These are phyloP conservation scores for Solanum etuberosum DNA, from an alignment of 257 asterid genomes.

Conservation along the genomic window DNA sequence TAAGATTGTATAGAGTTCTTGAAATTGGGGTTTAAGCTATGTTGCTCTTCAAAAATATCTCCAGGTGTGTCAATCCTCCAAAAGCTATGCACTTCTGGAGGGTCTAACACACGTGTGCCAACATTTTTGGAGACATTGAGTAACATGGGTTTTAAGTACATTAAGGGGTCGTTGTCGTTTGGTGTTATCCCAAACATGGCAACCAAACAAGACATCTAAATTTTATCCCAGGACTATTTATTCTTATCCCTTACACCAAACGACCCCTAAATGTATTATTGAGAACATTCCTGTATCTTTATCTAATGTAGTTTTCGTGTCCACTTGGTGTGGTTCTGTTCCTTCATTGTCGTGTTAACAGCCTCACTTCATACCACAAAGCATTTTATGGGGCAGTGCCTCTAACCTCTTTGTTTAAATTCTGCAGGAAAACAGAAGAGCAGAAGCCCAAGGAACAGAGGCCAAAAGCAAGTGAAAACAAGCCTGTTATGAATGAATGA, in stretches of 20 bases:
- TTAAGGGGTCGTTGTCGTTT: background rate
- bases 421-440: constrained; percentile 83
- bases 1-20: background rate
- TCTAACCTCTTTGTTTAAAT: background rate
- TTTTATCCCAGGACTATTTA: background rate
- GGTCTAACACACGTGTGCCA: background rate
- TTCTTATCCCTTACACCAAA: background rate
- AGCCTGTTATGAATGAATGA: constrained; percentile 88
- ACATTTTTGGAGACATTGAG: background rate
- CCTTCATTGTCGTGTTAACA: background rate
- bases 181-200: background rate
- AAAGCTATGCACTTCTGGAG: background rate
- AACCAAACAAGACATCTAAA: background rate
- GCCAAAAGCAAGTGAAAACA: constrained; percentile 91
- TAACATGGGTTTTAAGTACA: background rate
- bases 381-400: background rate
- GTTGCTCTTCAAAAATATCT: background rate
- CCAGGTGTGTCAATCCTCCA: background rate
- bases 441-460: constrained; percentile 91
- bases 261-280: background rate
- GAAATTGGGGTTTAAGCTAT: background rate
- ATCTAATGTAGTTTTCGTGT: background rate
- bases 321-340: background rate
- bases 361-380: background rate
- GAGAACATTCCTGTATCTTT: background rate